phyloP scores from a whole-genome alignment of 2,329 filamentous ascomycete genomes.

The Ceratocystis destructans region DNA sequence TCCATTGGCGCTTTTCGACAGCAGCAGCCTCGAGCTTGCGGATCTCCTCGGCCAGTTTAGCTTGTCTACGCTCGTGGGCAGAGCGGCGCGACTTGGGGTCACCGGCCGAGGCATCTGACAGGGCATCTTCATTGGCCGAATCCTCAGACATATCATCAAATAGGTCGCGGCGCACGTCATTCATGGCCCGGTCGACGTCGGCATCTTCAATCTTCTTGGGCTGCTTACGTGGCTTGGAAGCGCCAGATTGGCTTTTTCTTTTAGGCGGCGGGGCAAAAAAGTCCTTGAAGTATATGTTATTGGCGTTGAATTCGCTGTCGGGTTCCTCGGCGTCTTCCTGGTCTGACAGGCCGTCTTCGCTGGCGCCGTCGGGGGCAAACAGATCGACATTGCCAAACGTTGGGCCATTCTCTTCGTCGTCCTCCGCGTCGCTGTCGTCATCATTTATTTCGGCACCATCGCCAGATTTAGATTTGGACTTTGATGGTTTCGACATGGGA shows the following conservation, averaged over 20 bases:
- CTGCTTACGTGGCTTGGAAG: slow-evolving; percentile 32
- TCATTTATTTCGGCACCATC: slow-evolving; percentile 27
- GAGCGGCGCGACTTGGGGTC: slow-evolving; percentile 64
- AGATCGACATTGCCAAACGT: slow-evolving; percentile 72
- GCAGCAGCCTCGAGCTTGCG: slow-evolving; percentile 79
- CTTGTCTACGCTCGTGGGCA: slow-evolving; percentile 73
- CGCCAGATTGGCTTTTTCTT: slow-evolving; percentile 32
- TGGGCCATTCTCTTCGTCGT: slow-evolving; percentile 62
- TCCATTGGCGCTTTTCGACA: slow-evolving; percentile 83
- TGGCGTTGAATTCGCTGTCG: slow-evolving; percentile 52
- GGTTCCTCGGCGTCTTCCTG: slow-evolving; percentile 38
- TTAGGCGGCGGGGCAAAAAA: slow-evolving; percentile 79
- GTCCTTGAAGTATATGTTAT: slow-evolving; percentile 79
- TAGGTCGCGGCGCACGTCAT: slow-evolving; percentile 73
- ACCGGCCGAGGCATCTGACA: slow-evolving; percentile 52
- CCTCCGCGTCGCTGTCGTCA: slow-evolving; percentile 39
- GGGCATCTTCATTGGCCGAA: slow-evolving; percentile 49
- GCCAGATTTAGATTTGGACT: slow-evolving; percentile 25
- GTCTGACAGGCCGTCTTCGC: slow-evolving; percentile 40
- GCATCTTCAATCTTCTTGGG: slow-evolving; percentile 38
- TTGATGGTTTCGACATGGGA: slow-evolving; percentile 40
- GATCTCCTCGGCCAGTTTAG: slow-evolving; percentile 78
- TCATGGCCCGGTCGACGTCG: slow-evolving; percentile 72
- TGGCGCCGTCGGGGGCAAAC: slow-evolving; percentile 56
- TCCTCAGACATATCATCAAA: slow-evolving; percentile 68